phyloP scores from a whole-genome alignment of 2,329 filamentous ascomycete species.

The Xylariaceae sp. region DNA sequence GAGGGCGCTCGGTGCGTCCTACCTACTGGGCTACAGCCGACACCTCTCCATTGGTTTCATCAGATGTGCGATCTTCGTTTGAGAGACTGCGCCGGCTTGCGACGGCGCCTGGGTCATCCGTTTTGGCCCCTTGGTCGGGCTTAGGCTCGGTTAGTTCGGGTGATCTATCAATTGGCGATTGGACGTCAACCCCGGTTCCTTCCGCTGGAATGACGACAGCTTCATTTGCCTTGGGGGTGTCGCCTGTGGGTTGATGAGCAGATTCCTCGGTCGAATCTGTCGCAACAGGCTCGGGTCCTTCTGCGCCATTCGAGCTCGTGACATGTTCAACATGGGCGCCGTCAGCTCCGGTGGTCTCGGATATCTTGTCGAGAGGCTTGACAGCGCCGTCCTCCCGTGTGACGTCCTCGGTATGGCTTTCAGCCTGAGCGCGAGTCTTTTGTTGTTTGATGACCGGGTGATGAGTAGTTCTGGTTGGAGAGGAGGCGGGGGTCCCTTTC shows the following conservation, averaged over 20 bases:
- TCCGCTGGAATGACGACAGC: neutral
- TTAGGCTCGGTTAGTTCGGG: neutral
- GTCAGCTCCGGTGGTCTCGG: slow-evolving; percentile 7
- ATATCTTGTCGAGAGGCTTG: slow-evolving; percentile 18
- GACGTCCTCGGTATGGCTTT: slow-evolving; percentile 8
- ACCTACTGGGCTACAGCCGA: slow-evolving; percentile 10
- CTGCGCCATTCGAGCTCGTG: neutral
- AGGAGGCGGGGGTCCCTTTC: slow-evolving; percentile 25
- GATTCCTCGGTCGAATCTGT: slow-evolving; percentile 7
- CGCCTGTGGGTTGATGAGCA: neutral
- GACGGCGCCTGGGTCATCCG: neutral
- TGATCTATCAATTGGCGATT: slow-evolving; percentile 3
- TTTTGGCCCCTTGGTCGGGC: neutral
- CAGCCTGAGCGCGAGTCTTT: slow-evolving; percentile 1
- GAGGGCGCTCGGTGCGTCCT: slow-evolving; percentile 3
- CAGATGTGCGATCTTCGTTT: neutral
- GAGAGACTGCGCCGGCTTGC: neutral
- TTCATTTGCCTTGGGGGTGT: slow-evolving; percentile 2
- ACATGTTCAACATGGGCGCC: neutral
- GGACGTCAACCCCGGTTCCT: slow-evolving; percentile 2
- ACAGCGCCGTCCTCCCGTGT: slow-evolving; percentile 15
- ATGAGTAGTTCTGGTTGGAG: slow-evolving; percentile 21
- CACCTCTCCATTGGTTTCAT: slow-evolving; percentile 2
- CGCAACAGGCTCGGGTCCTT: neutral
- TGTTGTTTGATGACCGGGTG: slow-evolving; percentile 20